phyloP scores from a whole-genome alignment of 306 rosid genomes.

The Vicia villosa region DNA sequence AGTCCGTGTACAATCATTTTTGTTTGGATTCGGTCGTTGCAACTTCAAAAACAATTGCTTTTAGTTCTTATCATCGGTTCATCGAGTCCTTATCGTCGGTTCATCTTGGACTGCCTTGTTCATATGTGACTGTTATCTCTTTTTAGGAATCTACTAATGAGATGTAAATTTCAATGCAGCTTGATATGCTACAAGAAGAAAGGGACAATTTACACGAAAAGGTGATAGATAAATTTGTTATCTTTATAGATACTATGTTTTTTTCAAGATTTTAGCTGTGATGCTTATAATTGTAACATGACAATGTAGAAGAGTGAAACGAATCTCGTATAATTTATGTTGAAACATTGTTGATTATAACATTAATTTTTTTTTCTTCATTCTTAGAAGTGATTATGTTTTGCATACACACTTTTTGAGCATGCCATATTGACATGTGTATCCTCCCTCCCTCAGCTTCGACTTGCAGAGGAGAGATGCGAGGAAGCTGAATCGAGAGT shows the following conservation, averaged over 20 bases:
- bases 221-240: conserved; percentile 61
- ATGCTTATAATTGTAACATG: background rate
- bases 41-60: too few species aligned
- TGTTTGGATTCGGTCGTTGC: too few species aligned
- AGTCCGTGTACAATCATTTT: too few species aligned
- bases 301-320: conserved; percentile 18
- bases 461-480: conserved; percentile 84
- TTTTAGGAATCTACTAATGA: conserved; percentile 34
- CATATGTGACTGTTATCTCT: conserved; percentile 5
- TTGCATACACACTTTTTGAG: conserved; percentile 23
- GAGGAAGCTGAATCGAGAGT: conserved; percentile 91
- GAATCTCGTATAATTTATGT: conserved; percentile 24
- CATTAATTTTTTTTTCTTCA: conserved; percentile 11
- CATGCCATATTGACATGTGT: conserved; percentile 45
- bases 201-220: conserved; percentile 77
- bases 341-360: conserved; percentile 18
- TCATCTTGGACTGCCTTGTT: conserved; percentile 19
- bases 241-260: conserved; percentile 1
- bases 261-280: conserved; percentile 33
- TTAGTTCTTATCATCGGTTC: too few species aligned
- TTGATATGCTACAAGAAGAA: conserved; percentile 97
- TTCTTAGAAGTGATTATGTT: conserved; percentile 4
- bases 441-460: conserved; percentile 71
- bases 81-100: too few species aligned
- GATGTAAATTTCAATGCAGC: conserved; percentile 69